Conservation (phyloP, 768 basidiomycete species). For the Kwoniella dejecticola region DNA sequence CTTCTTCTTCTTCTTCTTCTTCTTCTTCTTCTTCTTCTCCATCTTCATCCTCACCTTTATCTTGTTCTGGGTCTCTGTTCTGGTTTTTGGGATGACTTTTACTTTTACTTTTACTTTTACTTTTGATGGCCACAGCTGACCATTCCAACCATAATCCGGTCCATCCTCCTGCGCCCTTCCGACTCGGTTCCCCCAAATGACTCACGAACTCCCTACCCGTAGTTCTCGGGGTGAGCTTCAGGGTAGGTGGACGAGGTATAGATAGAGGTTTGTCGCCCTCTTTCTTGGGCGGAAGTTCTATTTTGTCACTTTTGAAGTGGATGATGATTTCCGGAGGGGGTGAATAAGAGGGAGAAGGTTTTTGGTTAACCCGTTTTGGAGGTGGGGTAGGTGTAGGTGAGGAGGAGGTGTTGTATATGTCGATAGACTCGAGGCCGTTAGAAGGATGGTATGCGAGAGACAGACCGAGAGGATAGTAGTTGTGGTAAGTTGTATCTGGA, state of each 20-base stretch:
- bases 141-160: slow-evolving; percentile 95
- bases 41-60: too few relatives aligned
- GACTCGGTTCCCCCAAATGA: slow-evolving; percentile 76
- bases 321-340: slow-evolving; percentile 63
- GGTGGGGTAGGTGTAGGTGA: slow-evolving; percentile 53
- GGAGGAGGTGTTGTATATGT: slow-evolving; percentile 73
- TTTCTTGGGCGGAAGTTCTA: slow-evolving; percentile 18
- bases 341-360: slow-evolving; percentile 58
- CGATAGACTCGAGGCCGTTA: slow-evolving; percentile 71
- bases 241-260: slow-evolving; percentile 52
- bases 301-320: slow-evolving; percentile 23
- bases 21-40: too few relatives aligned
- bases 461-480: slow-evolving; percentile 75
- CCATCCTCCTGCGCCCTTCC: slow-evolving; percentile 85
- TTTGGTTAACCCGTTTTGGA: slow-evolving; percentile 54
- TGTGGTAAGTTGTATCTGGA: slow-evolving; percentile 81
- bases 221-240: slow-evolving; percentile 57
- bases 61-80: too few relatives aligned
- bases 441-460: slow-evolving; percentile 75
- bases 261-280: slow-evolving; percentile 45
- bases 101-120: too few relatives aligned
- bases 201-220: slow-evolving; percentile 77
- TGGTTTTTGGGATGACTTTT: too few relatives aligned
- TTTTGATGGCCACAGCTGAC: slow-evolving; percentile 61
- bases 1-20: slow-evolving; percentile 5